These are phyloP conservation scores for Kodamaea alishanica DNA, from an alignment of 1,139 yeast genomes.

Conservation along the genomic window DNA sequence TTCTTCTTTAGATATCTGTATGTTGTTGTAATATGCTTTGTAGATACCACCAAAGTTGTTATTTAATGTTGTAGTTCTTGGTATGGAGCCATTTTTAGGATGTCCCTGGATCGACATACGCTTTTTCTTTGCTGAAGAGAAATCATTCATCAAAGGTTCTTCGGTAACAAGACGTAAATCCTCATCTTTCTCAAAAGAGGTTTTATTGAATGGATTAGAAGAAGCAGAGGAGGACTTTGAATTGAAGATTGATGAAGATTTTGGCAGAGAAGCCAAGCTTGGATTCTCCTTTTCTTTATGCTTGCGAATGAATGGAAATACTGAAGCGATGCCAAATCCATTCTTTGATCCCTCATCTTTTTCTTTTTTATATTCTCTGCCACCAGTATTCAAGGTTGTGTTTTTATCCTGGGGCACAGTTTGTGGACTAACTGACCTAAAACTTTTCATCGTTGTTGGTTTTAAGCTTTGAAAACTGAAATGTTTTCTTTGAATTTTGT, in stretches of 20 bases:
- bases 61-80: slow-evolving; percentile 26
- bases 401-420: slow-evolving; percentile 3
- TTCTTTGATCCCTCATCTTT: background rate
- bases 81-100: slow-evolving; percentile 21
- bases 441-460: slow-evolving; percentile 4
- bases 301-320: slow-evolving; percentile 8
- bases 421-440: slow-evolving; percentile 15
- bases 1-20: slow-evolving; percentile 26
- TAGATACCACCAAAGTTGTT: slow-evolving; percentile 22
- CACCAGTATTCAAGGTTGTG: background rate
- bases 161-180: slow-evolving; percentile 6
- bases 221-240: too few relatives aligned
- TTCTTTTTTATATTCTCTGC: background rate
- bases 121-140: slow-evolving; percentile 29
- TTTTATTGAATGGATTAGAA: background rate
- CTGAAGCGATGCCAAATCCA: slow-evolving; percentile 9
- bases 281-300: background rate
- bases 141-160: slow-evolving; percentile 20
- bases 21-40: slow-evolving; percentile 22
- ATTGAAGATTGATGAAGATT: too few relatives aligned
- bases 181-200: background rate
- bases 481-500: slow-evolving; percentile 1
- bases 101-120: slow-evolving; percentile 28
- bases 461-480: background rate
- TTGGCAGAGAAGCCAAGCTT: background rate